phyloP scores from a whole-genome alignment of 371 early-diverging fungal species.

The Blakeslea trispora region DNA sequence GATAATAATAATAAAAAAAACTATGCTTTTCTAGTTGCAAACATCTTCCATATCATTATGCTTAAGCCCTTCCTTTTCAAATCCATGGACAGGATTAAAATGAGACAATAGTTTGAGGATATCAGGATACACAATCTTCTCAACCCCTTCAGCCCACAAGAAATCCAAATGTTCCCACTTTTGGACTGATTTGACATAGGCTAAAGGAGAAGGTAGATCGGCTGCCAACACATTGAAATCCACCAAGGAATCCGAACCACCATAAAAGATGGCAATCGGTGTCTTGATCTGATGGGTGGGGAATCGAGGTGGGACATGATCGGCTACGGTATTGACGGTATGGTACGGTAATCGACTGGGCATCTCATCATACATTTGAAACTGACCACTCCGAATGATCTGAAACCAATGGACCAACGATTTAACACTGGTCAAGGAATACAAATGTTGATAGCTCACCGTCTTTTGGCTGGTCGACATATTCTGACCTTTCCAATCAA shows the following conservation, averaged over 20 bases:
- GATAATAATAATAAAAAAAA: too few species aligned
- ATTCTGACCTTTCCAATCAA: constrained; percentile 83
- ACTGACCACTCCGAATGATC: constrained; percentile 83
- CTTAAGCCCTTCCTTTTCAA: constrained; percentile 18
- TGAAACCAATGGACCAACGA: constrained; percentile 95
- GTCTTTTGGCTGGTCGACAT: constrained; percentile 77
- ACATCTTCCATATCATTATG: constrained; percentile 12
- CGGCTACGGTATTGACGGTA: constrained; percentile 41
- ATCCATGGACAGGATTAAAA: constrained; percentile 30
- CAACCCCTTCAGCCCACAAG: constrained; percentile 72
- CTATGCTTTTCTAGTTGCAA: too few species aligned
- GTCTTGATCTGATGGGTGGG: constrained; percentile 86
- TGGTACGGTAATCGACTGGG: constrained; percentile 67
- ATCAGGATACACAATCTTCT: constrained; percentile 48
- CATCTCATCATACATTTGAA: constrained; percentile 94
- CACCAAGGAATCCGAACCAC: constrained; percentile 84
- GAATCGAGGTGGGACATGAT: constrained; percentile 63
- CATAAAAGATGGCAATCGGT: constrained; percentile 89
- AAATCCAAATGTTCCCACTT: constrained; percentile 84
- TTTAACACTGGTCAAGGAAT: constrained; percentile 89
- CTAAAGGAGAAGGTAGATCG: constrained; percentile 58
- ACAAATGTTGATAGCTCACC: constrained; percentile 87
- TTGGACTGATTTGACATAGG: constrained; percentile 63
- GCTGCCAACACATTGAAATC: constrained; percentile 67
- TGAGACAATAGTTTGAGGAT: constrained; percentile 38